Evolutionary conservation across 2,329 filamentous ascomycete species (phyloP).

Genomic region (Aureobasidium sp.): DNA sequence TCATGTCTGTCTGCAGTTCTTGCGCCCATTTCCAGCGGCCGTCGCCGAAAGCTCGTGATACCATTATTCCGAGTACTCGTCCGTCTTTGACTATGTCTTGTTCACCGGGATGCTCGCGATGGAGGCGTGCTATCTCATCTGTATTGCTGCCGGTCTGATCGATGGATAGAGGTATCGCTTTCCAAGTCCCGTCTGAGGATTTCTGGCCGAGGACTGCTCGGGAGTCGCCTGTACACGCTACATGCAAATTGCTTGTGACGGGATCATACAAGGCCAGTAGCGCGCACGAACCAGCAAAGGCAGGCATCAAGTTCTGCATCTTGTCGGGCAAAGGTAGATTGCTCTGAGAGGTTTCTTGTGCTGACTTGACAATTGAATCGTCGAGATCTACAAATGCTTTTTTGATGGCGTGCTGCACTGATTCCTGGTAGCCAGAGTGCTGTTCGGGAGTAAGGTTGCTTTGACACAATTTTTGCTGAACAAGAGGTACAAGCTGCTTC

Average conservation of each 20-base stretch:
- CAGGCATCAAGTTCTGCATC: conserved; percentile 28
- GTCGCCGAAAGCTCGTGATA: conserved; percentile 64
- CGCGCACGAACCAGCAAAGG: conserved; percentile 54
- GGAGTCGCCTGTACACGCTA: conserved; percentile 62
- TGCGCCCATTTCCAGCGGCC: conserved; percentile 60
- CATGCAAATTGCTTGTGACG: conserved; percentile 45
- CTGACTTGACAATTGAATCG: conserved; percentile 27
- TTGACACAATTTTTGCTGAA: conserved; percentile 20
- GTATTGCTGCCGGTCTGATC: conserved; percentile 62
- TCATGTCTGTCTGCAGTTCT: conserved; percentile 40
- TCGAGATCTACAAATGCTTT: conserved; percentile 36
- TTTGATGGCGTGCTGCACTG: conserved; percentile 32
- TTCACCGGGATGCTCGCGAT: conserved; percentile 56
- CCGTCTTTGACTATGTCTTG: conserved; percentile 51
- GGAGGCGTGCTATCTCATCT: conserved; percentile 50
- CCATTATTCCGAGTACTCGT: conserved; percentile 54
- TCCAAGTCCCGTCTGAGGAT: conserved; percentile 40
- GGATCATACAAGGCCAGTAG: conserved; percentile 58
- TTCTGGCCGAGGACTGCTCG: conserved; percentile 56
- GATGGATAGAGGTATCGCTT: conserved; percentile 48
- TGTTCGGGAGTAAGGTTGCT: conserved; percentile 20
- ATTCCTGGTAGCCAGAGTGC: conserved; percentile 24
- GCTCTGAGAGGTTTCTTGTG: not conserved
- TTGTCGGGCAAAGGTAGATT: not conserved
- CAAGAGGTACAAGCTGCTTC: conserved; percentile 20